A percentile compares a stretch with the other conserved stretches of the same genome.
Conservation (phyloP, 2,329 filamentous ascomycete genomes). For the Aspergillus sp. region DNA sequence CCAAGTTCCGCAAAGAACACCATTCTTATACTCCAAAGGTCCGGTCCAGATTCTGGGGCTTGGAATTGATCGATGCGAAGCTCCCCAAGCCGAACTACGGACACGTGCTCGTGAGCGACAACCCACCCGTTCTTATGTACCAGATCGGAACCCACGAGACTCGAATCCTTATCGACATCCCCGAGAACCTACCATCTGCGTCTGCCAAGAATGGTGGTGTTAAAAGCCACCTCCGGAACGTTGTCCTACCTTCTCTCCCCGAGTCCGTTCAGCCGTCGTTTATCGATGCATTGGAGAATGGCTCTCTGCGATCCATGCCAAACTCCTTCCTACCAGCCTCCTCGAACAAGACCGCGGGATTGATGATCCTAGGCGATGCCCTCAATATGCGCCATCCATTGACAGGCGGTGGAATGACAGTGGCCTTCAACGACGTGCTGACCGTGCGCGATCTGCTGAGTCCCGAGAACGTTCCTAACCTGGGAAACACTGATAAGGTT, state of each 20-base stretch:
- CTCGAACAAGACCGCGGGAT: slow-evolving; percentile 64
- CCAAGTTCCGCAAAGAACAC: slow-evolving; percentile 81
- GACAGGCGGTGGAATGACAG: slow-evolving; percentile 96
- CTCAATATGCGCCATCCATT: slow-evolving; percentile 99
- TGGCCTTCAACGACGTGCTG: slow-evolving; percentile 88
- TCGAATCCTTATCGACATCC: slow-evolving; percentile 82
- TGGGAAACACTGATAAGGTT: slow-evolving; percentile 65
- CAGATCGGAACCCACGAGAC: slow-evolving; percentile 97
- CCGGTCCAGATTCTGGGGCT: slow-evolving; percentile 84
- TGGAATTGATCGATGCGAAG: slow-evolving; percentile 84
- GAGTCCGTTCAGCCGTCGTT: slow-evolving; percentile 68
- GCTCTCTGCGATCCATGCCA: slow-evolving; percentile 84
- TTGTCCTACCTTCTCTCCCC: slow-evolving; percentile 75
- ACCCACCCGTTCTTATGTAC: slow-evolving; percentile 80
- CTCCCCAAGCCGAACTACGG: slow-evolving; percentile 73
- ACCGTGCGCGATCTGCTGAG: slow-evolving; percentile 69
- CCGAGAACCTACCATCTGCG: slow-evolving; percentile 69
- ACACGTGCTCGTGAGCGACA: slow-evolving; percentile 79
- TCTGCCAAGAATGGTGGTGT: slow-evolving; percentile 73
- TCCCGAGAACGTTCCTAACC: slow-evolving; percentile 61
- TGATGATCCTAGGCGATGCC: slow-evolving; percentile 85
- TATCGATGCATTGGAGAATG: slow-evolving; percentile 68
- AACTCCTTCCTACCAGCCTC: slow-evolving; percentile 87
- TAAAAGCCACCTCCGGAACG: slow-evolving; percentile 74
- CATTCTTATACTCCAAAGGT: slow-evolving; percentile 63